These are phyloP conservation scores for Lotmaria passim DNA, from an alignment of 208 protist genomes.

Conservation along the genomic window DNA sequence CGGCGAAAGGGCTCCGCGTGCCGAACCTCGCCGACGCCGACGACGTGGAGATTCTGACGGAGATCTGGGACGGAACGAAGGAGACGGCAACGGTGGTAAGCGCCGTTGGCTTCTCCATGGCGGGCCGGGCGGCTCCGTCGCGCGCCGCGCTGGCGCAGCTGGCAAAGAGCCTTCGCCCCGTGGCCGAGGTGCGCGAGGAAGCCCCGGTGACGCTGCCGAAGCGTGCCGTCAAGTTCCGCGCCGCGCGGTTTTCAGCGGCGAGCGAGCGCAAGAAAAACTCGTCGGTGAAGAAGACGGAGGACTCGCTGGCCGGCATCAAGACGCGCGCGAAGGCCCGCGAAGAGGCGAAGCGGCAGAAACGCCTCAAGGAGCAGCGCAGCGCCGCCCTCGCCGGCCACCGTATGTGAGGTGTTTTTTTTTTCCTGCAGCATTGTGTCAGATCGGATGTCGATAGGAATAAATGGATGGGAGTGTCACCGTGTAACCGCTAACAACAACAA, in stretches of 20 bases:
- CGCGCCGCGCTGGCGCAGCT: slow-evolving; percentile 36
- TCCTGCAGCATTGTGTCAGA: too few relatives aligned
- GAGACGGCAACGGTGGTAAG: slow-evolving; percentile 54
- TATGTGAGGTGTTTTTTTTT: too few relatives aligned
- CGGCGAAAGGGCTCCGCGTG: slow-evolving; percentile 60
- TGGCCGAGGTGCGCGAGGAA: slow-evolving; percentile 62
- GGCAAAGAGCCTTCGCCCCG: slow-evolving; percentile 35
- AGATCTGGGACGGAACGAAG: slow-evolving; percentile 73
- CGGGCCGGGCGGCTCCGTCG: slow-evolving; percentile 16
- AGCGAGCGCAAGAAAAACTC: slow-evolving; percentile 14
- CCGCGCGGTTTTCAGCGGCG: slow-evolving; percentile 15
- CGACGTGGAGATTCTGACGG: slow-evolving; percentile 68
- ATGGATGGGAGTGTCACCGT: background rate
- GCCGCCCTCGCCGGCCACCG: slow-evolving; percentile 32
- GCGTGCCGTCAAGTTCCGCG: slow-evolving; percentile 45
- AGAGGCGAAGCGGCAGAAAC: slow-evolving; percentile 41
- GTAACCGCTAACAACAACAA: background rate
- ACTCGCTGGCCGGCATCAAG: slow-evolving; percentile 26
- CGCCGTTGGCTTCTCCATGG: slow-evolving; percentile 26
- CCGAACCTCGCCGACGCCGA: slow-evolving; percentile 57
- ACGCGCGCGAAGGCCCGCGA: slow-evolving; percentile 33
- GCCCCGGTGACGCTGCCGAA: slow-evolving; percentile 42
- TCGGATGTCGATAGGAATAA: too few relatives aligned
- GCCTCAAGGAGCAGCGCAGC: slow-evolving; percentile 38
- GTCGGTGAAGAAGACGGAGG: slow-evolving; percentile 59